Conservation (phyloP, 352 stramenopile genomes). For the Phytophthora pinifolia region DNA sequence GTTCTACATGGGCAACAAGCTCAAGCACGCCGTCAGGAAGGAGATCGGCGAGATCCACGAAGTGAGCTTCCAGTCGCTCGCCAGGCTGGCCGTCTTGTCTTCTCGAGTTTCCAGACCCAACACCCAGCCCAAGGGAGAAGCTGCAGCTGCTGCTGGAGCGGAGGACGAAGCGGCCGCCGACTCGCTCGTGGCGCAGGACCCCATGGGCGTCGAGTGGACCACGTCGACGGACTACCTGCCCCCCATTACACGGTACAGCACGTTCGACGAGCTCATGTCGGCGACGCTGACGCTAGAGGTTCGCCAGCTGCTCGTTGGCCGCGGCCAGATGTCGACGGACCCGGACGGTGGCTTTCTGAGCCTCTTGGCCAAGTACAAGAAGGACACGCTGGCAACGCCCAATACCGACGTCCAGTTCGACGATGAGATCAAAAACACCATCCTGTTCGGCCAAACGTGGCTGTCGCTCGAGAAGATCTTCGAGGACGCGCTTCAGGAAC, state of each 20-base stretch:
- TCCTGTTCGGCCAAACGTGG: slow-evolving; percentile 88
- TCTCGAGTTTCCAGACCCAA: slow-evolving; percentile 76
- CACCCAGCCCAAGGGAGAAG: slow-evolving; percentile 47
- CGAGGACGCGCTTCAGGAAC: slow-evolving; percentile 86
- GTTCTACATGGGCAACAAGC: slow-evolving; percentile 84
- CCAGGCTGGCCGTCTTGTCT: slow-evolving; percentile 78
- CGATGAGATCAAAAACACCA: slow-evolving; percentile 82
- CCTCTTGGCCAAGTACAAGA: slow-evolving; percentile 87
- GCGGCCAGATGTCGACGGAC: slow-evolving; percentile 85
- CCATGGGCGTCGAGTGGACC: slow-evolving; percentile 71
- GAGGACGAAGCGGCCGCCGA: slow-evolving; percentile 54
- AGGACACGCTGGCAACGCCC: slow-evolving; percentile 47
- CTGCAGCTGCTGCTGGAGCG: slow-evolving; percentile 1
- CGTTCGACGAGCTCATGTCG: slow-evolving; percentile 90
- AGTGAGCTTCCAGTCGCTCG: slow-evolving; percentile 87
- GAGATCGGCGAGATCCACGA: slow-evolving; percentile 80
- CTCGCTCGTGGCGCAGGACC: slow-evolving; percentile 72
- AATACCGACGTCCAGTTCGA: slow-evolving; percentile 67
- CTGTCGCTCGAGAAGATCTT: slow-evolving; percentile 89
- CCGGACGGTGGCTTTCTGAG: slow-evolving; percentile 79
- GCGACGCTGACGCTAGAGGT: slow-evolving; percentile 87
- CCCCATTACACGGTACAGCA: slow-evolving; percentile 86
- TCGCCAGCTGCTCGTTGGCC: slow-evolving; percentile 75
- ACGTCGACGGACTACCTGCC: slow-evolving; percentile 69
- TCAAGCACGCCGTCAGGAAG: slow-evolving; percentile 81